A percentile compares a stretch with the other conserved stretches of the same genome.
Evolutionary conservation across 1,139 yeast genomes (phyloP).

Genomic region (Pichia sp.): DNA sequence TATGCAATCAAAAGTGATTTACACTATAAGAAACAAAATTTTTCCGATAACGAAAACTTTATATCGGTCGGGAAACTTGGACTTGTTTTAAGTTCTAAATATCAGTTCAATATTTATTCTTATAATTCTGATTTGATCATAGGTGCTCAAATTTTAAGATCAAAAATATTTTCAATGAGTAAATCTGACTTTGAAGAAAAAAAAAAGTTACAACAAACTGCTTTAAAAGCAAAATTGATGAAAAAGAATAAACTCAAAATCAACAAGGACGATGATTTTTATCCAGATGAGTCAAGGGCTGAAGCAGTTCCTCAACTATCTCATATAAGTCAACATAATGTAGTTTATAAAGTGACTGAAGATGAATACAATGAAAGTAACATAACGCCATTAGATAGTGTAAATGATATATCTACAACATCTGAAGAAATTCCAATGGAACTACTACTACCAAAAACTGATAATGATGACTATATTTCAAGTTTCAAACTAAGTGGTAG

Average conservation of each 20-base stretch:
- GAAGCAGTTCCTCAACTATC: neutral
- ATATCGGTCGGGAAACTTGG: constrained; percentile 26
- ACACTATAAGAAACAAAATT: neutral
- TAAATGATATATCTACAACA: neutral
- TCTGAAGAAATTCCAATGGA: neutral
- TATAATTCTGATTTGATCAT: constrained; percentile 81
- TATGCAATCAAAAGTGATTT: constrained; percentile 79
- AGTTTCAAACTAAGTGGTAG: constrained; percentile 75
- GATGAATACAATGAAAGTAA: constrained; percentile 8
- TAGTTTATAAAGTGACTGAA: constrained; percentile 12
- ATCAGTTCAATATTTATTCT: constrained; percentile 86
- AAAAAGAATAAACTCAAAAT: neutral
- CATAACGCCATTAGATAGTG: neutral
- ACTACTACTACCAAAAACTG: neutral
- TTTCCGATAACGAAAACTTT: neutral
- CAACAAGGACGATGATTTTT: neutral
- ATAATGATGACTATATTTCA: constrained; percentile 31
- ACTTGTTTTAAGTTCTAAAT: constrained; percentile 75
- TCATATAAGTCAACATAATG: constrained; percentile 5
- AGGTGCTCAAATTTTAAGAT: constrained; percentile 77
- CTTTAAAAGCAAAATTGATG: neutral
- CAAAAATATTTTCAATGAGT: constrained; percentile 16
- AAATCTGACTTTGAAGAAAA: constrained; percentile 37
- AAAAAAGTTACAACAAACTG: constrained; percentile 15
- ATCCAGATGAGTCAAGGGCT: constrained; percentile 9